A percentile compares a stretch with the other conserved stretches of the same genome.
Evolutionary conservation across 805 yeast species (phyloP).

Genomic region (Kodamaea fukazawae): DNA sequence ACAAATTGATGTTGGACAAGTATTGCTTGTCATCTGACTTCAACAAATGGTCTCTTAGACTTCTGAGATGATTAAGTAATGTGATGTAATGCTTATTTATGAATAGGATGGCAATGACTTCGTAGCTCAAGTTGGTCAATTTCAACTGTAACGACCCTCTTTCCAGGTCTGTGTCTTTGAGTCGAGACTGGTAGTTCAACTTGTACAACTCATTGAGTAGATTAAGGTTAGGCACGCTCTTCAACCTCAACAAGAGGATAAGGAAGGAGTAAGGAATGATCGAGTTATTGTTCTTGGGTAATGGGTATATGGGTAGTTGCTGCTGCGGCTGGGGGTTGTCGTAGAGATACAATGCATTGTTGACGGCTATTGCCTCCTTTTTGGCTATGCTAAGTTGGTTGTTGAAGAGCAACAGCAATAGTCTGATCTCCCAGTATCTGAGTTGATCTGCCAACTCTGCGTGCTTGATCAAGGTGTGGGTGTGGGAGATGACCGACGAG

Average conservation of each 20-base stretch:
- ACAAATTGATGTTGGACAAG: conserved; percentile 21
- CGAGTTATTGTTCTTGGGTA: conserved; percentile 36
- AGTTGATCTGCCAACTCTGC: conserved; percentile 13
- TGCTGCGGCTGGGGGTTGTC: conserved; percentile 18
- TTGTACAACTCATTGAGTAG: conserved; percentile 45
- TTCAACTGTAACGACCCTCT: conserved; percentile 13
- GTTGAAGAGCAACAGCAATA: conserved; percentile 29
- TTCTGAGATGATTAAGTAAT: conserved; percentile 24
- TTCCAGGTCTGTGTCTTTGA: conserved; percentile 14
- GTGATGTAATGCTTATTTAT: conserved; percentile 31
- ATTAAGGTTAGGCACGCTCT: conserved; percentile 40
- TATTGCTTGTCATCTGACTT: conserved; percentile 11
- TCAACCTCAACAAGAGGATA: conserved; percentile 38
- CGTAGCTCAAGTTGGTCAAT: conserved; percentile 32
- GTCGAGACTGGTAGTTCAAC: conserved; percentile 29
- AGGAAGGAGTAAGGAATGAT: conserved; percentile 27
- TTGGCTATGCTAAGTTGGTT: conserved; percentile 30
- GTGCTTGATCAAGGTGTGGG: conserved; percentile 15
- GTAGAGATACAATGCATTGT: conserved; percentile 31
- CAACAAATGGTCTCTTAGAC: conserved; percentile 20
- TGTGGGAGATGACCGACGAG: conserved; percentile 9
- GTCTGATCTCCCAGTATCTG: conserved; percentile 37
- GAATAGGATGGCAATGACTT: conserved; percentile 27
- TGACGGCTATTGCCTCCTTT: conserved; percentile 36
- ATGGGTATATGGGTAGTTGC: conserved; percentile 26